Conservation (phyloP, 768 basidiomycete genomes). For the Leccinellum rugosiceps region DNA sequence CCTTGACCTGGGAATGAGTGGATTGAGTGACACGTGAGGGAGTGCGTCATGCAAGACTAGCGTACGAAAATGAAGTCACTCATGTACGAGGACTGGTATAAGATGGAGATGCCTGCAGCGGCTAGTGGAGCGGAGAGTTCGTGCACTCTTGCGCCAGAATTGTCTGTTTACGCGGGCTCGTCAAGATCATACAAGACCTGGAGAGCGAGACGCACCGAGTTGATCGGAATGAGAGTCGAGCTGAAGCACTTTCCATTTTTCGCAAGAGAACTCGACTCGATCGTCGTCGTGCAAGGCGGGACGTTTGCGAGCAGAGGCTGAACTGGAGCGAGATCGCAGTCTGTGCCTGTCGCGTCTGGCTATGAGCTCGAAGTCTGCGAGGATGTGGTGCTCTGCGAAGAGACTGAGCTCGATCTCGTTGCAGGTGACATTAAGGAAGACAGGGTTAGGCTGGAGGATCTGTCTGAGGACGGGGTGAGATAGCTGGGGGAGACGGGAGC, state of each 20-base stretch:
- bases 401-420: constrained; percentile 78
- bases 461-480: constrained; percentile 64
- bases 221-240: constrained; percentile 77
- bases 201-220: constrained; percentile 44
- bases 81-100: constrained; percentile 81
- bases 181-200: constrained; percentile 2
- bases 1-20: constrained; percentile 51
- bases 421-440: constrained; percentile 72
- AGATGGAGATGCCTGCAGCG: constrained; percentile 73
- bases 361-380: constrained; percentile 59
- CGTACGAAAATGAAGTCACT: constrained; percentile 80
- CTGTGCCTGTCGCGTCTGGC: constrained; percentile 54
- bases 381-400: constrained; percentile 58
- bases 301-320: constrained; percentile 29
- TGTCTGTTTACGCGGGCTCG: constrained; percentile 39
- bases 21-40: background rate
- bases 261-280: constrained; percentile 62
- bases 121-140: constrained; percentile 76
- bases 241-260: constrained; percentile 77
- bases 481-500: constrained; percentile 57
- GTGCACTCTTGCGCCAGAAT: constrained; percentile 67
- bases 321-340: constrained; percentile 41
- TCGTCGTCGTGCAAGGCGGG: constrained; percentile 37
- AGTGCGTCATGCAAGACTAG: constrained; percentile 2
- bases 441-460: constrained; percentile 62